A percentile compares a stretch with the other conserved stretches of the same genome.
These are phyloP conservation scores for Amanita inopinata DNA, from an alignment of 768 basidiomycete genomes.

Conservation along the genomic window DNA sequence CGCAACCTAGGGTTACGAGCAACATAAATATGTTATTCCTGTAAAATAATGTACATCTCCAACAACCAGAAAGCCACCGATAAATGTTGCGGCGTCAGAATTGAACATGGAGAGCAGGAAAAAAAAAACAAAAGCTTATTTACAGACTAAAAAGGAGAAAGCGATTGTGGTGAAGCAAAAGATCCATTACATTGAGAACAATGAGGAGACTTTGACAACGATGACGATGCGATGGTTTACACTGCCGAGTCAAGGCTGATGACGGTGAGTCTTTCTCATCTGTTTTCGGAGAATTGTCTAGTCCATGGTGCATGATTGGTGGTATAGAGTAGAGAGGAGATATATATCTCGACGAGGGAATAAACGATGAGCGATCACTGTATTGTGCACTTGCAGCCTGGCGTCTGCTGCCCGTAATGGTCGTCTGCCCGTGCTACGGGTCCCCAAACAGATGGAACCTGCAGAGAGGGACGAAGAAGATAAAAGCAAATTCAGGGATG, in stretches of 20 bases:
- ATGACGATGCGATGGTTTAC: not conserved
- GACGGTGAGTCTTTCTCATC: not conserved
- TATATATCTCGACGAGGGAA: not conserved
- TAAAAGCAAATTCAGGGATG: not conserved
- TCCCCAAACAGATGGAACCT: constrained; percentile 97
- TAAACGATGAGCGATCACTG: constrained; percentile 29
- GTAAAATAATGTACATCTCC: constrained; percentile 10
- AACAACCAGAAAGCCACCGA: constrained; percentile 12
- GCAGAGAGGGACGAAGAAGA: constrained; percentile 4
- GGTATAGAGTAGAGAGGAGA: not conserved
- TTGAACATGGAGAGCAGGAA: constrained; percentile 7
- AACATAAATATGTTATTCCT: constrained; percentile 6
- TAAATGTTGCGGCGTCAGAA: too few relatives aligned
- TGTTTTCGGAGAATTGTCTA: not conserved
- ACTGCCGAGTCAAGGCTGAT: not conserved
- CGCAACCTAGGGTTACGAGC: too few relatives aligned
- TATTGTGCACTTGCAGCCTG: constrained; percentile 50
- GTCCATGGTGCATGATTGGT: not conserved
- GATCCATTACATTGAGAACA: not conserved
- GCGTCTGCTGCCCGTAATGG: constrained; percentile 72
- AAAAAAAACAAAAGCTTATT: constrained; percentile 12
- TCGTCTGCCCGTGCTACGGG: constrained; percentile 87
- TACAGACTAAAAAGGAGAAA: constrained; percentile 7
- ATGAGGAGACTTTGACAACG: not conserved
- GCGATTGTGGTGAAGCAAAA: too few relatives aligned